Conservation (phyloP, 805 yeast species). For the Millerago galiae region DNA sequence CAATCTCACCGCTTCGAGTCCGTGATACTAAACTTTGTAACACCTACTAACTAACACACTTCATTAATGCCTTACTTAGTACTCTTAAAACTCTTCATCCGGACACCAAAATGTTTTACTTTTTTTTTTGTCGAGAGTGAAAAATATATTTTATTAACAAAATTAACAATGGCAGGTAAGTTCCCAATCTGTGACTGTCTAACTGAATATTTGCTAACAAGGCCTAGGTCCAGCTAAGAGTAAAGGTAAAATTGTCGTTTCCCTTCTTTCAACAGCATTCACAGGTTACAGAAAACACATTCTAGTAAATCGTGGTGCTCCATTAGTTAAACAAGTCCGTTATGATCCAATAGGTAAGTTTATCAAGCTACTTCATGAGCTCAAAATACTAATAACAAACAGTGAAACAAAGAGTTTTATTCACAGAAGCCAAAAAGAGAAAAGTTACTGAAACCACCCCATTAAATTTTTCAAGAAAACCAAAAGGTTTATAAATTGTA, state of each 20-base stretch:
- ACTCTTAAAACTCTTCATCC: too few relatives aligned
- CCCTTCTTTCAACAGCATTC: conserved; percentile 80
- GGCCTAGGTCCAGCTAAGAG: conserved; percentile 50
- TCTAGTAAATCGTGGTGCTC: conserved; percentile 74
- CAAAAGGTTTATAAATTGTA: conserved; percentile 17
- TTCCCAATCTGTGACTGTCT: too few relatives aligned
- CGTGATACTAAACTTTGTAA: too few relatives aligned
- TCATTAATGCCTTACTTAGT: too few relatives aligned
- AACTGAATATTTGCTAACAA: too few relatives aligned
- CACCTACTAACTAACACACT: too few relatives aligned
- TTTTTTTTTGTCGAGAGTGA: too few relatives aligned
- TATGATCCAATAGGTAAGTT: conserved; percentile 68
- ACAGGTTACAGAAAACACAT: conserved; percentile 85
- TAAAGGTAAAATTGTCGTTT: conserved; percentile 68
- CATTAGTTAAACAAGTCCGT: conserved; percentile 71
- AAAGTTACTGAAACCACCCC: conserved; percentile 46
- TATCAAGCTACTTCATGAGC: not conserved
- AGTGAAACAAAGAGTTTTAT: conserved; percentile 86
- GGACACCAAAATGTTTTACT: too few relatives aligned
- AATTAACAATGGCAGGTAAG: too few relatives aligned
- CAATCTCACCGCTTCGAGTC: too few relatives aligned
- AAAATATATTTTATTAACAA: too few relatives aligned
- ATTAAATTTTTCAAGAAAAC: conserved; percentile 39
- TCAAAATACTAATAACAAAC: not conserved
- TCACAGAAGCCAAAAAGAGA: conserved; percentile 84